Base-by-base conservation (phyloP, 169 alveolate genomes). In the Plasmodium cynomolgi region DNA sequence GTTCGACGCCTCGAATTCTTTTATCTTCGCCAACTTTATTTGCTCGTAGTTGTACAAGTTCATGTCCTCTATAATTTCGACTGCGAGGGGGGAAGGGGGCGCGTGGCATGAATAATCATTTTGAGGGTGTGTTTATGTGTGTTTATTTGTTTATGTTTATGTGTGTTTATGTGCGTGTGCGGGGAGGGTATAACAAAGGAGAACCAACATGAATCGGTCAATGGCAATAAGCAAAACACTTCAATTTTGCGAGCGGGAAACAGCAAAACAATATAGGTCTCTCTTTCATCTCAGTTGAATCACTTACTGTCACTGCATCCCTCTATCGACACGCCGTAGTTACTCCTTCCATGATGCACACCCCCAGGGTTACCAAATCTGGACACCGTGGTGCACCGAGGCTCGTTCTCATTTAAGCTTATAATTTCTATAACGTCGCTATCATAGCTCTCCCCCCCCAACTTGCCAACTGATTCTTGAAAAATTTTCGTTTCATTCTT, bases 371-470 rank as follows among this genome's bases (percentile, higher is more conserved):
- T 26, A 29, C 17, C 44, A 34, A 75, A 54, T 11, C 33, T 79
- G 26, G 54, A 50, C 68, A 26, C 75, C 26, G n/a, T 86, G 33
- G 3, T 34, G 56, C 44, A 15, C n/a, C n/a, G 11, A 7, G 83
- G 17, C 11, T 79, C 86, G 68, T 86, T 86, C n/a, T 79, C 85
- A 79, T 86, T 86, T 54, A 86, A 74, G 68, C 34, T 86, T 37
- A 86, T 71, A 71, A 86, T 75, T 86, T 86, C 93, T 37, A 86
- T 86, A 17, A 86, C 93, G 47, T 86, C 93, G 44, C 81, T 58
- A 37, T 79, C 88, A 56, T 86, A 86, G 54, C 29, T 50, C 58
- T 86, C 80, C 50, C 6, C 77, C 37, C 72, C 81, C 31, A 84
- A 50, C 41, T 15, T 1, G 83, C 39, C 71, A 50, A 9, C 37